These are phyloP conservation scores for Mycena vitilis DNA, from an alignment of 768 basidiomycete genomes.

Conservation along the genomic window DNA sequence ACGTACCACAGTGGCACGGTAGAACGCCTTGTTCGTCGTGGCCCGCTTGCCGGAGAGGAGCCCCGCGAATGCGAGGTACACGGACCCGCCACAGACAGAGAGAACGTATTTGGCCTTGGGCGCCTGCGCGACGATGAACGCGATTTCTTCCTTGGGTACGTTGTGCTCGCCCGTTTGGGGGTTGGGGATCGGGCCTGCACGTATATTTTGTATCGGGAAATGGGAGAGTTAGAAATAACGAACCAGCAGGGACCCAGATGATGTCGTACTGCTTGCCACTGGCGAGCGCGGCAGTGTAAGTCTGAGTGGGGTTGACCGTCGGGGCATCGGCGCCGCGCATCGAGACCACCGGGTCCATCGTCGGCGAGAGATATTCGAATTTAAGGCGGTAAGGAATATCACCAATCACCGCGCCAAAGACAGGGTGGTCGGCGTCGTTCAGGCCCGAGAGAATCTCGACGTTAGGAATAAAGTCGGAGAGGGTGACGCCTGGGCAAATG, in stretches of 20 bases:
- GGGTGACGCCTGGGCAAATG: slow-evolving; percentile 31
- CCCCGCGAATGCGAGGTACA: slow-evolving; percentile 47
- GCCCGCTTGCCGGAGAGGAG: slow-evolving; percentile 48
- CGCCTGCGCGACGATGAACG: slow-evolving; percentile 43
- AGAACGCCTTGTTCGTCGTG: slow-evolving; percentile 51
- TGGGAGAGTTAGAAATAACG: not conserved
- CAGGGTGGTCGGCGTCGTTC: slow-evolving; percentile 26
- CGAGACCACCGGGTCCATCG: slow-evolving; percentile 27
- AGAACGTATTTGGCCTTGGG: slow-evolving; percentile 47
- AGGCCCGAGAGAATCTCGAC: slow-evolving; percentile 29
- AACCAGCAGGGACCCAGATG: slow-evolving; percentile 33
- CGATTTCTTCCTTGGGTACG: slow-evolving; percentile 27
- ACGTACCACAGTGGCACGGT: slow-evolving; percentile 41
- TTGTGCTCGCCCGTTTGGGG: not conserved
- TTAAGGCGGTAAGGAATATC: slow-evolving; percentile 24
- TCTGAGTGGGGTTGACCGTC: slow-evolving; percentile 32
- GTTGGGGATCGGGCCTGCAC: slow-evolving; percentile 25
- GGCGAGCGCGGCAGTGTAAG: slow-evolving; percentile 26
- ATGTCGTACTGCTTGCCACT: slow-evolving; percentile 32
- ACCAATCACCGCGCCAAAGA: slow-evolving; percentile 14
- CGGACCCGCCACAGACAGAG: slow-evolving; percentile 48
- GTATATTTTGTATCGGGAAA: too few relatives aligned
- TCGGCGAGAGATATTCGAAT: slow-evolving; percentile 31
- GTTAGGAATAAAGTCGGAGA: slow-evolving; percentile 33
- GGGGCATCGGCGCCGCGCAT: slow-evolving; percentile 3